Evolutionary conservation across 2,329 filamentous ascomycete species (phyloP).

Genomic region (Botrytis byssoidea): DNA sequence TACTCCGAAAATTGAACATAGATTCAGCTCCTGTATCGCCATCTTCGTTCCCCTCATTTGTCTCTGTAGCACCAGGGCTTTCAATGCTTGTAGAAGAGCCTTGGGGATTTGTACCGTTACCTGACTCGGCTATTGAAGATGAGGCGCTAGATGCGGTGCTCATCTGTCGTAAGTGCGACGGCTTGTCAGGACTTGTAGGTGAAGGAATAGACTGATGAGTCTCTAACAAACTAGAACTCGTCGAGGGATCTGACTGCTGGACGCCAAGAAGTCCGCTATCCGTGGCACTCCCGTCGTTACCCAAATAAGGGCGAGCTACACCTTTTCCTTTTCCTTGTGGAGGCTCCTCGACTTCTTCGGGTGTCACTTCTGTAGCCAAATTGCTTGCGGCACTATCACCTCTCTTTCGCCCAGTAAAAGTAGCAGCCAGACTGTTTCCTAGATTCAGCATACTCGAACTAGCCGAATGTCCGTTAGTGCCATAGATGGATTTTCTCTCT

Average conservation of each 20-base stretch:
- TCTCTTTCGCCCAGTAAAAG: slow-evolving; percentile 49
- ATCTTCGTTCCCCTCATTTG: slow-evolving; percentile 49
- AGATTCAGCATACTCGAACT: slow-evolving; percentile 66
- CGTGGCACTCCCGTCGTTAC: slow-evolving; percentile 20
- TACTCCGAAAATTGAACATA: slow-evolving; percentile 87
- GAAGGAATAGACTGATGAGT: slow-evolving; percentile 46
- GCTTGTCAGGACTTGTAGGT: slow-evolving; percentile 53
- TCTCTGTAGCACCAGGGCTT: slow-evolving; percentile 53
- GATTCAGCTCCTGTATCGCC: slow-evolving; percentile 62
- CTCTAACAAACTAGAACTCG: slow-evolving; percentile 35
- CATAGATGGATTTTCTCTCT: slow-evolving; percentile 57
- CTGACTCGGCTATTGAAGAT: slow-evolving; percentile 72
- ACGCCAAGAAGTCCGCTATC: slow-evolving; percentile 29
- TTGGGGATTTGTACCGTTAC: slow-evolving; percentile 39
- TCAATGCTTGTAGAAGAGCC: slow-evolving; percentile 48
- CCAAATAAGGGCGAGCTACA: slow-evolving; percentile 53
- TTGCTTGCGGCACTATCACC: slow-evolving; percentile 61
- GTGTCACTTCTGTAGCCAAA: slow-evolving; percentile 55
- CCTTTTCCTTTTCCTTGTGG: slow-evolving; percentile 61
- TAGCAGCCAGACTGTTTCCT: slow-evolving; percentile 18
- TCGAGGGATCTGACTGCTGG: slow-evolving; percentile 30
- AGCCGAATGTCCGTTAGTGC: slow-evolving; percentile 48
- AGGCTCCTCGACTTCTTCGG: slow-evolving; percentile 44
- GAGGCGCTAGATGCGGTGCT: slow-evolving; percentile 83
- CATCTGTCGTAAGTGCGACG: slow-evolving; percentile 75